A percentile compares a stretch with the other conserved stretches of the same genome.
Conservation (phyloP, 2,329 filamentous ascomycete genomes). For the Aspergillus aculeatus region DNA sequence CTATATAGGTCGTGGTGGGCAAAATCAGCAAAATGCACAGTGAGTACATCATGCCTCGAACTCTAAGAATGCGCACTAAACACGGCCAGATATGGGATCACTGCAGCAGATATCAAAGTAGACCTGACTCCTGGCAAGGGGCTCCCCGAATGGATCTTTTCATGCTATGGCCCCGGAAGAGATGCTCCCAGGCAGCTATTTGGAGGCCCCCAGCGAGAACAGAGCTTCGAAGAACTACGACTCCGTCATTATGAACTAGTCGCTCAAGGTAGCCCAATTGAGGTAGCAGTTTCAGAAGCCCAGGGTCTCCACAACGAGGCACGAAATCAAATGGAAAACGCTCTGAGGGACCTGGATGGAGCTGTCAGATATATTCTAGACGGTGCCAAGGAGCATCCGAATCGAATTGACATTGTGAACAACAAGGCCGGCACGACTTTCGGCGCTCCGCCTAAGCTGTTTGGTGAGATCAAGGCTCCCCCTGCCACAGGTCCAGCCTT, state of each 20-base stretch:
- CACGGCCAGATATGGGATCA: slow-evolving; percentile 53
- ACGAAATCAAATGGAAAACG: slow-evolving; percentile 69
- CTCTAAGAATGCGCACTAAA: background rate
- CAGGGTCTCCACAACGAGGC: slow-evolving; percentile 62
- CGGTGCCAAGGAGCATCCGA: slow-evolving; percentile 69
- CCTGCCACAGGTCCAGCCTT: slow-evolving; percentile 21
- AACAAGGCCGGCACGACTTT: slow-evolving; percentile 35
- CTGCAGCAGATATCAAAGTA: slow-evolving; percentile 58
- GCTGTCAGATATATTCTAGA: slow-evolving; percentile 69
- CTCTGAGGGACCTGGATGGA: slow-evolving; percentile 66
- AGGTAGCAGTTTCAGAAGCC: slow-evolving; percentile 51
- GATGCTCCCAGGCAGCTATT: slow-evolving; percentile 80
- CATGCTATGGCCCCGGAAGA: slow-evolving; percentile 75
- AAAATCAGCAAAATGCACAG: slow-evolving; percentile 22
- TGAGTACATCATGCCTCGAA: slow-evolving; percentile 16
- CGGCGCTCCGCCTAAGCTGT: slow-evolving; percentile 42
- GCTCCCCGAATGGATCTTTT: slow-evolving; percentile 79
- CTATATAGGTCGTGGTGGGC: slow-evolving; percentile 1
- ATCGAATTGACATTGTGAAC: slow-evolving; percentile 60
- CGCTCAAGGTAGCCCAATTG: slow-evolving; percentile 59
- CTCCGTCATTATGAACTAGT: slow-evolving; percentile 66
- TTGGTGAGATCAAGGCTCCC: slow-evolving; percentile 13
- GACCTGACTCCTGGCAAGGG: slow-evolving; percentile 65
- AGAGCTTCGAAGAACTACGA: slow-evolving; percentile 85
- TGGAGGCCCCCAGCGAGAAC: slow-evolving; percentile 73